These are phyloP conservation scores for Erythrophleum ivorense DNA, from an alignment of 331 rosid genomes.

Conservation along the genomic window DNA sequence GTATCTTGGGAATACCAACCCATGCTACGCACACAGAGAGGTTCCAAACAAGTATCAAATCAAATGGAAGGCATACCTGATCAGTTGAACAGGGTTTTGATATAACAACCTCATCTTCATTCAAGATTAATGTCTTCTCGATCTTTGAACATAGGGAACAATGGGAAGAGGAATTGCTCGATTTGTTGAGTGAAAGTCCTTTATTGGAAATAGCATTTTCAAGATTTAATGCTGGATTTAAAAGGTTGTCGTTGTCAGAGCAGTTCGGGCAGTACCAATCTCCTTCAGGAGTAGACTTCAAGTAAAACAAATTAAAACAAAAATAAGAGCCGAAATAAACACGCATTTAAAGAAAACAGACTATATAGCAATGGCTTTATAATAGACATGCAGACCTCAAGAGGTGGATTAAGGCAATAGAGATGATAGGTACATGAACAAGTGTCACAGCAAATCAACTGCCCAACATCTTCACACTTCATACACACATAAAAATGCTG, in stretches of 20 bases:
- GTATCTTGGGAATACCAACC: background rate
- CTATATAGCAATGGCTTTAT: background rate
- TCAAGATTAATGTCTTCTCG: background rate
- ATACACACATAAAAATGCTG: constrained; percentile 13
- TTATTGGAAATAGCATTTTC: background rate
- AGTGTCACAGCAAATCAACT: constrained; percentile 20
- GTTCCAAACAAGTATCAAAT: background rate
- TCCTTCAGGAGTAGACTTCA: constrained; percentile 25
- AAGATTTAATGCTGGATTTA: background rate
- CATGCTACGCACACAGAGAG: background rate
- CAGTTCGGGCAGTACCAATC: constrained; percentile 22
- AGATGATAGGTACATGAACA: constrained; percentile 11
- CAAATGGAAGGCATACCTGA: constrained; percentile 19
- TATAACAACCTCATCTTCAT: background rate
- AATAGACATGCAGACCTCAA: background rate
- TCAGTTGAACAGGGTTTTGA: background rate
- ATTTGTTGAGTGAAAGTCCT: background rate
- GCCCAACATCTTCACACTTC: constrained; percentile 12
- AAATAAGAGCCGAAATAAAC: background rate
- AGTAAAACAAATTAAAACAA: background rate
- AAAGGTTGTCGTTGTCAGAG: background rate
- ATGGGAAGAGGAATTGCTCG: background rate
- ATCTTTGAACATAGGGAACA: background rate
- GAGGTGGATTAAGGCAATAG: constrained; percentile 26
- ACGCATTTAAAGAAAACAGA: background rate